These are phyloP conservation scores for Aegilops speltoides DNA, from an alignment of 176 grass and related monocot genomes.

Conservation along the genomic window DNA sequence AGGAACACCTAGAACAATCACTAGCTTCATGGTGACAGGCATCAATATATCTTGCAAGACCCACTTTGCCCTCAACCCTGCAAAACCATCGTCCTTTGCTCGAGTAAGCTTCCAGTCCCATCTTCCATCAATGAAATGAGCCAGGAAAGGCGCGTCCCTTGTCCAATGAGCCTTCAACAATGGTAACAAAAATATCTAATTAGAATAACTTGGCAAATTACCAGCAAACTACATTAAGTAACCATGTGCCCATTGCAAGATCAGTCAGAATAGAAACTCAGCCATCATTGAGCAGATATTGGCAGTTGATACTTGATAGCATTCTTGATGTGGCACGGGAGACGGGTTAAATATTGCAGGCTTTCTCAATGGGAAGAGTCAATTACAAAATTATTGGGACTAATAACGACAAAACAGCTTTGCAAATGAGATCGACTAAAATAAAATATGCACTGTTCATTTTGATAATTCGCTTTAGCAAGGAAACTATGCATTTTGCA, in stretches of 20 bases:
- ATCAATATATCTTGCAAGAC: slow-evolving; percentile 40
- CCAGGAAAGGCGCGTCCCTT: slow-evolving; percentile 19
- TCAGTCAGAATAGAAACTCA: background rate
- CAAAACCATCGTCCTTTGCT: slow-evolving; percentile 49
- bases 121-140: slow-evolving; percentile 29
- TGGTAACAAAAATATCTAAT: slow-evolving; percentile 11
- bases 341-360: background rate
- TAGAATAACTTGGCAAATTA: background rate
- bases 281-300: background rate
- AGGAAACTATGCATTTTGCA: background rate
- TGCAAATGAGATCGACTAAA: background rate
- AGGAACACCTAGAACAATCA: slow-evolving; percentile 45
- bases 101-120: slow-evolving; percentile 45
- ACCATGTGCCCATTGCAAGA: background rate
- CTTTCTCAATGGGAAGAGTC: background rate
- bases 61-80: slow-evolving; percentile 42
- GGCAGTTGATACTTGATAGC: background rate
- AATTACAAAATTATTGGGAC: background rate
- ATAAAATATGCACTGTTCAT: background rate
- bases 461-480: background rate
- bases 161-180: slow-evolving; percentile 38
- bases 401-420: background rate
- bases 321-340: background rate
- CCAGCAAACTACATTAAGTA: background rate
- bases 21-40: slow-evolving; percentile 42